Evolutionary conservation across 192 early-diverging fungal species (phyloP), one percentile per base, ranked within the genome.

Genomic region (Dispira parvispora): DNA sequence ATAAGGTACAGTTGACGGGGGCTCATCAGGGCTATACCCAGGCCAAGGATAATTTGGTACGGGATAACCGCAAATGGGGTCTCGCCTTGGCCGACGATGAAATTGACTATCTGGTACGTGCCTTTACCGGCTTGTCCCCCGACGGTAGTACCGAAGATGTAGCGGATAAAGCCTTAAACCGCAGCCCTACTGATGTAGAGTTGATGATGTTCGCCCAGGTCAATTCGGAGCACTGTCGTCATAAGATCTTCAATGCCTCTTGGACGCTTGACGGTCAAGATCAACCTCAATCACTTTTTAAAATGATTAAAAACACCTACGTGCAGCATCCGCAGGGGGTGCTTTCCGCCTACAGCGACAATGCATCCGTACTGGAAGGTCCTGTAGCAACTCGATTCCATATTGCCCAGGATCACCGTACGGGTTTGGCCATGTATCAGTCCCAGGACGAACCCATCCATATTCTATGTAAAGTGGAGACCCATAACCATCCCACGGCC

Each of bases 181-280:
- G 92, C 47, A 88, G 93, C 67, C 95, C 95, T n/a, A 99, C 97
- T 3, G 95, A 99, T 70, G 90, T 90, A 0, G 95, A 98, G 78
- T 80, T 99, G 45, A 93, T 99, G 81, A 99, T 99, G 97, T 99
- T 99, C 87, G 95, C 96, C 45, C 97, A 99, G 71, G 97, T 99
- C 67, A 98, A 99, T 77, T 96, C 93, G 49, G 97, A 99, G 78
- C 97, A 99, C 77, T 99, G 97, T 75, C 82, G 97, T 16, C 97
- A 99, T 87, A 98, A 99, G 81, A 97, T 99, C 68, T 99, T 99
- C 81, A 75, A 88, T 62, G 97, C 95, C n/a, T 75, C 85, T 46
- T 99, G 97, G 97, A 92, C 87, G 11, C 92, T 99, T 58, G 95
- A 99, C 70, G 89, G 90, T 18, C 67, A 82, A 58, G 75, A 82